These are phyloP conservation scores for Cyberlindnera amylophila DNA, from an alignment of 805 yeast genomes.

Conservation along the genomic window DNA sequence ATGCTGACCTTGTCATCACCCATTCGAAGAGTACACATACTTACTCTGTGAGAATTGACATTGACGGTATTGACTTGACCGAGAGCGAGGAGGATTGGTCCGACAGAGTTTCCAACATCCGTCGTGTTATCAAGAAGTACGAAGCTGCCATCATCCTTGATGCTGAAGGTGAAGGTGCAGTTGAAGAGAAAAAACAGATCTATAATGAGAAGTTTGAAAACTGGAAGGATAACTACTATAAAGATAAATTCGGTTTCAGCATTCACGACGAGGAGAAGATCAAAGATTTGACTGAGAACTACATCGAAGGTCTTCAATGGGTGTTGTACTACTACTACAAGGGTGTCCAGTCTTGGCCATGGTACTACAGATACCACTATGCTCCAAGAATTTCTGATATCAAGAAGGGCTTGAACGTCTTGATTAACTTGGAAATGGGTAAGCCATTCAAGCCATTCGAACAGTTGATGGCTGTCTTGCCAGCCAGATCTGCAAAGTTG, in stretches of 20 bases:
- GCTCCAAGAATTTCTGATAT: constrained; percentile 93
- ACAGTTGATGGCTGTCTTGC: constrained; percentile 89
- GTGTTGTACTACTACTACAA: constrained; percentile 85
- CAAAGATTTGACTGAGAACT: constrained; percentile 66
- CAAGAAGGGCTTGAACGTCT: constrained; percentile 61
- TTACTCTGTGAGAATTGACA: constrained; percentile 59
- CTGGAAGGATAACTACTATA: constrained; percentile 88
- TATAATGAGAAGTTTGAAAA: constrained; percentile 69
- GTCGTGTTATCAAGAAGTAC: constrained; percentile 57
- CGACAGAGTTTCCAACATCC: constrained; percentile 46
- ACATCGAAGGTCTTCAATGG: constrained; percentile 96
- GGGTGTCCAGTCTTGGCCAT: constrained; percentile 94
- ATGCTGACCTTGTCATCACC: constrained; percentile 60
- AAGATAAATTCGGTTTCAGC: constrained; percentile 67
- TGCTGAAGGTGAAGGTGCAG: constrained; percentile 54
- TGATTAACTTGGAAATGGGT: constrained; percentile 63
- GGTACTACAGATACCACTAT: constrained; percentile 89
- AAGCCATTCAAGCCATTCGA: constrained; percentile 88
- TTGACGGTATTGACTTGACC: constrained; percentile 68
- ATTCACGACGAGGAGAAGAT: constrained; percentile 57
- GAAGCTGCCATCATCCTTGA: constrained; percentile 53
- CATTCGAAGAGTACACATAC: constrained; percentile 56
- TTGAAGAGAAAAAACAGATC: constrained; percentile 49
- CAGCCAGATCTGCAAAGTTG: constrained; percentile 80
- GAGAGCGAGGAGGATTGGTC: constrained; percentile 65